Conservation (phyloP, 306 rosid species). For the Pterocarpus macrocarpus region DNA sequence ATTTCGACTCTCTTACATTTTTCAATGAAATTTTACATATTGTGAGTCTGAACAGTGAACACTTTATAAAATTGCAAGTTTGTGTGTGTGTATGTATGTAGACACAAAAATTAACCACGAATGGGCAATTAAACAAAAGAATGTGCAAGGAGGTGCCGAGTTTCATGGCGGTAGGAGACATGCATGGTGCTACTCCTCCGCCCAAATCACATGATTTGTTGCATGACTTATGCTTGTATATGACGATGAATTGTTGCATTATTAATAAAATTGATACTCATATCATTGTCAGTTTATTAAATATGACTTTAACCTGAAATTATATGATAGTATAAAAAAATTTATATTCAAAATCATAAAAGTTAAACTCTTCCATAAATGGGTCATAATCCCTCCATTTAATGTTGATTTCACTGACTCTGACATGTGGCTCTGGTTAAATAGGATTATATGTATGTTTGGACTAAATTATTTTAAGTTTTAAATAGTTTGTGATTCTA, state of each 20-base stretch:
- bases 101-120: slow-evolving; percentile 1
- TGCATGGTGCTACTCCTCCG: neutral
- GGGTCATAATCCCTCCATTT: no score
- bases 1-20: no score
- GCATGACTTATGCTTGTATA: neutral
- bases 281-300: neutral
- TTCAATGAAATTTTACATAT: no score
- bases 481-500: no score
- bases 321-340: neutral
- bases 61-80: neutral
- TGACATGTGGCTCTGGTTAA: no score
- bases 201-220: slow-evolving; percentile 49
- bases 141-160: slow-evolving; percentile 49
- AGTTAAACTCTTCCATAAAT: no score
- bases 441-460: no score
- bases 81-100: no score
- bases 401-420: no score
- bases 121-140: slow-evolving; percentile 28
- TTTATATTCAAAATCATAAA: no score
- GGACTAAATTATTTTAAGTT: no score
- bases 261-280: neutral
- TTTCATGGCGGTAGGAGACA: slow-evolving; percentile 56
- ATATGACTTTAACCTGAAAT: neutral
- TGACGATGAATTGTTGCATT: neutral
- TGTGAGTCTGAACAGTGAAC: neutral